Conservation (phyloP, 73 alveolate species). For the Uronychia setigera region DNA sequence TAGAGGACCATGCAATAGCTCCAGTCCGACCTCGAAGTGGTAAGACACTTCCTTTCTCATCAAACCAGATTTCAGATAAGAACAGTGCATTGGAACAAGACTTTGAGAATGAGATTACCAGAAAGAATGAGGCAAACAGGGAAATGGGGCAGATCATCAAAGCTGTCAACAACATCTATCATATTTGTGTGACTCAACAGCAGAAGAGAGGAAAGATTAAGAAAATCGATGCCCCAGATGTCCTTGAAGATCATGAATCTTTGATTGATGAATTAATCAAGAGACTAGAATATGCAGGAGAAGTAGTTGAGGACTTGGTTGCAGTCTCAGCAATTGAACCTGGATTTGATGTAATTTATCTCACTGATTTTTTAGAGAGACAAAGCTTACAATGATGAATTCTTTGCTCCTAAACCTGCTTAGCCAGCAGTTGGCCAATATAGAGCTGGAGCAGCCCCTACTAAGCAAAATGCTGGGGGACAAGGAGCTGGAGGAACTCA, state of each 20-base stretch:
- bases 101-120: constrained; percentile 29
- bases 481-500: not conserved
- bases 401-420: not conserved
- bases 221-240: constrained; percentile 16
- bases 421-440: not conserved
- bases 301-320: constrained; percentile 29
- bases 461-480: constrained; percentile 1
- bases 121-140: constrained; percentile 4
- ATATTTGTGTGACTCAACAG: not conserved
- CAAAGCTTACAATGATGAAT: not conserved
- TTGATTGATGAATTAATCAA: constrained; percentile 9
- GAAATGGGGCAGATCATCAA: constrained; percentile 24
- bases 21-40: constrained; percentile 20
- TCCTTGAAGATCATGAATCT: not conserved
- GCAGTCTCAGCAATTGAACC: constrained; percentile 28
- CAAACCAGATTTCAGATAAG: constrained; percentile 12
- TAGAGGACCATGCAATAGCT: constrained; percentile 14
- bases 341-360: not conserved
- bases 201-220: constrained; percentile 19
- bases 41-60: not conserved
- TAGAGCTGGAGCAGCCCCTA: not conserved
- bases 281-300: constrained; percentile 26
- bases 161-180: constrained; percentile 29
- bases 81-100: constrained; percentile 21
- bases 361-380: not conserved